Evolutionary conservation across 305 asterid genomes (phyloP), one percentile per base, ranked within the genome.

Genomic region (Fraxinus latifolia): DNA sequence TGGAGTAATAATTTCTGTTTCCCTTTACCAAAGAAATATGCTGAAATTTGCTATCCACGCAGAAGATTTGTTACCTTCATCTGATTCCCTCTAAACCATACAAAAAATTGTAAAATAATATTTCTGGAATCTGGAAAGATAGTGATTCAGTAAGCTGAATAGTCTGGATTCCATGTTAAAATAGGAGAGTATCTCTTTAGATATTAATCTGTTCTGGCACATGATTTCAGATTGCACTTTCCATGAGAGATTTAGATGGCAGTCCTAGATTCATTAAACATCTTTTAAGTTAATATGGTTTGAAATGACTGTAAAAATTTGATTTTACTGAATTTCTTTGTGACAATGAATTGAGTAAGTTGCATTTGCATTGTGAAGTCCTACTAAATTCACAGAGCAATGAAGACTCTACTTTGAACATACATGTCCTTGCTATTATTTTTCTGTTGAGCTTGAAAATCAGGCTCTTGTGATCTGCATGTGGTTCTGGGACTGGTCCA

Each of bases 41-140:
- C 67, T 15, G 25, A 55, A 55, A 55, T 19, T 55, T 55, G 9
- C 8, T 17, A 55, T 55, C 27, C 27, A 55, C 4, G 21, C 67
- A 55, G 27, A 55, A 17, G 11, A 55, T 17, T 55, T 55, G 27
- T 55, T 55, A 17, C 9, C 67, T 55, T 55, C 67, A 5, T 55
- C 67, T 17, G 23, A 55, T 55, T 12, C 58, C 19, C 58, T 47
- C 58, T 47, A 14, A 14, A 5, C 67, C 67, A 55, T 55, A 55
- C 62, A 62, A 14, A 65, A 25, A 83, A 37, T 65, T 32, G 67
- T 17, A 55, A 4, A 23, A 77, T 77, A 76, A 77, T 55, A 83
- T 65, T 83, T 79, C 31, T 73, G 31, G 39, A 74, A 12, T 82
- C 62, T 29, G 60, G 75, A 76, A 31, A 29, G 81, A 67, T 67